Evolutionary conservation across 495 filamentous ascomycete species (phyloP), one percentile per base, ranked within the genome.

Genomic region (Trichodelitschia bisporula): DNA sequence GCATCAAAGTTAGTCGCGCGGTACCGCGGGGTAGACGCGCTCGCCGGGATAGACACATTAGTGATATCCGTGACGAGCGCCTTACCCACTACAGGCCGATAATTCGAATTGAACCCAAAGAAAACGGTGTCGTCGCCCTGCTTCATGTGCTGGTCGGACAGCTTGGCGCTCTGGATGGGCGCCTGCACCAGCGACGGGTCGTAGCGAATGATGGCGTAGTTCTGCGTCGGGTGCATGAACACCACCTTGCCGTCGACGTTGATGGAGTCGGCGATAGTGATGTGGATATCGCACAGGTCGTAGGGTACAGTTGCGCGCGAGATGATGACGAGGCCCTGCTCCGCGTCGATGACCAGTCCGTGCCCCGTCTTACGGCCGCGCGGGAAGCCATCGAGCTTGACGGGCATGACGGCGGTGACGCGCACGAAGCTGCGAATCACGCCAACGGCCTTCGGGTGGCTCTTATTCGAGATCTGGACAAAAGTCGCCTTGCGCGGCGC

Each of bases 201-300:
- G 45, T 95, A 99, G 50, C 89, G 75, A 33, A 99, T 64, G 41
- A 99, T 73, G 37, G 72, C 73, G 52, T 93, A 99, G 49, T 99
- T 99, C 45, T 93, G 89, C 18, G 95, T 57, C n/a, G 86, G 86
- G 49, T 99, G 86, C 55, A 99, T 61, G 58, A 99, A 99, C 14
- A 92, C 59, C 11, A 99, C 76, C 49, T 89, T 92, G 35, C 76
- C 86, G 34, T 76, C 72, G 11, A 95, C 76, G 32, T 93, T 77
- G 41, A 95, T 74, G 10, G 80, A 90, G 43, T 99, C 89, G 11
- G 86, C 86, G 32, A 99, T 78, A 4, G 82, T 92, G 45, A 95
- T 62, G 34, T 69, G 75, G 40, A 99, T 84, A 48, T 99, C 86
- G 48, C 84, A 93, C 14, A 99, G 61, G 50, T 99, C 79, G 42